A percentile compares a stretch with the other conserved stretches of the same genome.
phyloP scores from a whole-genome alignment of 208 protist species.

The Phytomonas sp. region DNA sequence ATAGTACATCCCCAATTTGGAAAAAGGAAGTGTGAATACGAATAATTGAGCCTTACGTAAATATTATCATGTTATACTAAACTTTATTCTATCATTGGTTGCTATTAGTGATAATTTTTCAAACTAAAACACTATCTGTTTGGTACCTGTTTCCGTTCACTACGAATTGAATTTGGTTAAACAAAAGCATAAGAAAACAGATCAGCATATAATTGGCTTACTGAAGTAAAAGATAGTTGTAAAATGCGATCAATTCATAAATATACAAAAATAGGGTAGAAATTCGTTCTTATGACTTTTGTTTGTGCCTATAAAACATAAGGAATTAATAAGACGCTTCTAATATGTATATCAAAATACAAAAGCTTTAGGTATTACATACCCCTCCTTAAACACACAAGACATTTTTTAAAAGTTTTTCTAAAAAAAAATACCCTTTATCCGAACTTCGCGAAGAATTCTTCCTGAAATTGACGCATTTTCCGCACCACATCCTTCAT shows the following conservation, averaged over 20 bases:
- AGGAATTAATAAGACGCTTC: no score
- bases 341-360: no score
- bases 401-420: background rate
- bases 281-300: no score
- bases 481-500: constrained; percentile 86
- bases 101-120: background rate
- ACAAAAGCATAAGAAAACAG: constrained; percentile 2
- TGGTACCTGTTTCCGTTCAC: background rate
- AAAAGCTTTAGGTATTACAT: constrained; percentile 1
- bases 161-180: background rate
- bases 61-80: background rate
- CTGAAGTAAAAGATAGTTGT: constrained; percentile 2
- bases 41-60: background rate
- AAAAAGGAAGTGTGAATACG: constrained; percentile 9
- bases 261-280: no score
- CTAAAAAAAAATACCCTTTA: constrained; percentile 1
- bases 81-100: background rate
- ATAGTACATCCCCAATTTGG: constrained; percentile 1
- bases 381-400: background rate
- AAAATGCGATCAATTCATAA: background rate
- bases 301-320: no score
- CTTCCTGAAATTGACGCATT: constrained; percentile 60
- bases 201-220: no score
- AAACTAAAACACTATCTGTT: background rate
- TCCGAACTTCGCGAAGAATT: constrained; percentile 45